Evolutionary conservation across 805 yeast species (phyloP).

Genomic region (Candida montana): DNA sequence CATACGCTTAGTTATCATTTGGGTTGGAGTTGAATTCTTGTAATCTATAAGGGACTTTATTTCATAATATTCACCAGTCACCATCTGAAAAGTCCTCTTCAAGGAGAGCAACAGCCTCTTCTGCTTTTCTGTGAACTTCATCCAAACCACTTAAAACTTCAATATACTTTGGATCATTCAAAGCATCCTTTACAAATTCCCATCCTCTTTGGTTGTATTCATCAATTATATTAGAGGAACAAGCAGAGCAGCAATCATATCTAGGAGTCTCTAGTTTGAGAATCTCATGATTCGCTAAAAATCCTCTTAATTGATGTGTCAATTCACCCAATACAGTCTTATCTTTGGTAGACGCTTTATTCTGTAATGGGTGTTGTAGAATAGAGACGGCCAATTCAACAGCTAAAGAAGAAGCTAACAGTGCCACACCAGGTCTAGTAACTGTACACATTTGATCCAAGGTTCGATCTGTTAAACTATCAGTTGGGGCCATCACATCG

Average conservation of each 20-base stretch:
- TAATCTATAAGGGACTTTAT: too few species aligned
- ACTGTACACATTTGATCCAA: constrained; percentile 99
- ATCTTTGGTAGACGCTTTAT: constrained; percentile 25
- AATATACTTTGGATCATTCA: constrained; percentile 59
- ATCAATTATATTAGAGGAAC: constrained; percentile 57
- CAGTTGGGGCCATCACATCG: constrained; percentile 91
- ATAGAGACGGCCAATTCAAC: constrained; percentile 77
- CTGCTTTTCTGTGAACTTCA: constrained; percentile 68
- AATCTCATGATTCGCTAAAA: constrained; percentile 58
- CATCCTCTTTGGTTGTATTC: constrained; percentile 56
- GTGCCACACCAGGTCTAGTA: constrained; percentile 93
- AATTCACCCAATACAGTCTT: constrained; percentile 54
- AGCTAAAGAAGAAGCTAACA: constrained; percentile 79
- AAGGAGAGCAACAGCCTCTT: constrained; percentile 27
- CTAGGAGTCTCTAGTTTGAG: constrained; percentile 65
- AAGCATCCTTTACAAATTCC: constrained; percentile 72
- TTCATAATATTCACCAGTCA: constrained; percentile 16
- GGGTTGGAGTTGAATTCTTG: too few species aligned
- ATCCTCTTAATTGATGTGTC: constrained; percentile 93
- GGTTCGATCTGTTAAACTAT: constrained; percentile 80
- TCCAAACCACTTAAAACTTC: constrained; percentile 78
- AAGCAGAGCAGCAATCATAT: constrained; percentile 80
- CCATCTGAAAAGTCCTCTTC: constrained; percentile 25
- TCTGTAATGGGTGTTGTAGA: constrained; percentile 57
- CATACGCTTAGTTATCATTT: too few species aligned